Evolutionary conservation across 305 asterid genomes (phyloP).

Genomic region (Petunia hybrid): DNA sequence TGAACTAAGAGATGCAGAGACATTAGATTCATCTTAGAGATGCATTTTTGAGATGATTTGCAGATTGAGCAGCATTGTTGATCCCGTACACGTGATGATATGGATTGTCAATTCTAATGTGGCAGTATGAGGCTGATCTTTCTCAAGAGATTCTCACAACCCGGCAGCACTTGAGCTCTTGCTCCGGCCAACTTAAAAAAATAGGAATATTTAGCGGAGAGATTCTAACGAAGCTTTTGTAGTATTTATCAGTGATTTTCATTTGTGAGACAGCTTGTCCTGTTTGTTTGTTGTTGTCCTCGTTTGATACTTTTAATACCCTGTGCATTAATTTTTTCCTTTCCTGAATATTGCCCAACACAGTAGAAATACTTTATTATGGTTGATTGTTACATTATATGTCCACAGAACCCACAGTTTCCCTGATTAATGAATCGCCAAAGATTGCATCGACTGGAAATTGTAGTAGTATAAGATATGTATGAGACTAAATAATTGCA

Average conservation of each 20-base stretch:
- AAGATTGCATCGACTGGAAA: not conserved
- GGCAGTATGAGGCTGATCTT: conserved; percentile 17
- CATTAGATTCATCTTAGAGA: not conserved
- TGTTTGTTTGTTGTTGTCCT: not conserved
- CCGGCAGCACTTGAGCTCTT: not conserved
- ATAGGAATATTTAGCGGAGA: not conserved
- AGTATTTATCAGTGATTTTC: not conserved
- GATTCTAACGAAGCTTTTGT: conserved; percentile 16
- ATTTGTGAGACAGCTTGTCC: not conserved
- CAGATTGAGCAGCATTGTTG: conserved; percentile 4
- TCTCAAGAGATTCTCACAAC: not conserved
- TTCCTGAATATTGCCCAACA: not conserved
- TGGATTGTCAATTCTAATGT: not conserved
- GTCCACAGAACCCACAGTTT: not conserved
- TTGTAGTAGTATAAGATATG: not conserved
- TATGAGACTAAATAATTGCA: too few relatives aligned
- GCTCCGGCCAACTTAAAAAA: not conserved
- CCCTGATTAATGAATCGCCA: not conserved
- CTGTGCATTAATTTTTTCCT: not conserved
- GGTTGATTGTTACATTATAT: not conserved
- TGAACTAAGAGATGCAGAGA: conserved; percentile 18
- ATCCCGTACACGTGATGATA: conserved; percentile 11
- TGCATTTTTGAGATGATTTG: conserved; percentile 9
- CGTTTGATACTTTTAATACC: not conserved
- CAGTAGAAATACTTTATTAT: not conserved